Percentiles rank a stretch among this genome's conserved stretches.
These are phyloP conservation scores for Phytophthora boehmeriae DNA, from an alignment of 352 stramenopile genomes.

Conservation along the genomic window DNA sequence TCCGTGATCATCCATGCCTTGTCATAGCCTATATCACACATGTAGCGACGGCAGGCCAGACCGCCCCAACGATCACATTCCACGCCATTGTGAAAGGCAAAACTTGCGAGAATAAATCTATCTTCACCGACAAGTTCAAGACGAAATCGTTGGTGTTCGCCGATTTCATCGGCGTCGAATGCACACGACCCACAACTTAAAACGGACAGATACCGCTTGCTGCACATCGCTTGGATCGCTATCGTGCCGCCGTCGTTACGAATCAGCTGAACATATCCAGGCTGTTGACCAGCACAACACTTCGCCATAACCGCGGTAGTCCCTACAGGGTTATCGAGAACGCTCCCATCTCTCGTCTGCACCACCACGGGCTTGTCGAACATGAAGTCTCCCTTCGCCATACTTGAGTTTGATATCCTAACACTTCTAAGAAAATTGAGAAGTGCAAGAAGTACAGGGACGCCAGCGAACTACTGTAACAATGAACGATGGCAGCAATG, in stretches of 20 bases:
- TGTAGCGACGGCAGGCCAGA: neutral
- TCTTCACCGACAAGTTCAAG: neutral
- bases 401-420: neutral
- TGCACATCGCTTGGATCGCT: neutral
- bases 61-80: neutral
- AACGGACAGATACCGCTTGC: neutral
- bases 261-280: neutral
- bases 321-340: neutral
- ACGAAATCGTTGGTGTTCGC: neutral
- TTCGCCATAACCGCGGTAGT: neutral
- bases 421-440: neutral
- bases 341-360: neutral
- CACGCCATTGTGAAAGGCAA: neutral
- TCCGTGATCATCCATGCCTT: neutral
- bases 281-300: neutral
- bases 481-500: too few relatives aligned
- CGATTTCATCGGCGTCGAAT: neutral
- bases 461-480: too few relatives aligned
- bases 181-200: neutral
- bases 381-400: neutral
- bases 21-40: neutral
- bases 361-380: conserved; percentile 1
- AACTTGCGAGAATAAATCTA: neutral
- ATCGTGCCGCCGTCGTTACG: neutral
- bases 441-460: too few relatives aligned